Base-by-base conservation (phyloP, 306 rosid species). In the Begonia loranthoides region DNA sequence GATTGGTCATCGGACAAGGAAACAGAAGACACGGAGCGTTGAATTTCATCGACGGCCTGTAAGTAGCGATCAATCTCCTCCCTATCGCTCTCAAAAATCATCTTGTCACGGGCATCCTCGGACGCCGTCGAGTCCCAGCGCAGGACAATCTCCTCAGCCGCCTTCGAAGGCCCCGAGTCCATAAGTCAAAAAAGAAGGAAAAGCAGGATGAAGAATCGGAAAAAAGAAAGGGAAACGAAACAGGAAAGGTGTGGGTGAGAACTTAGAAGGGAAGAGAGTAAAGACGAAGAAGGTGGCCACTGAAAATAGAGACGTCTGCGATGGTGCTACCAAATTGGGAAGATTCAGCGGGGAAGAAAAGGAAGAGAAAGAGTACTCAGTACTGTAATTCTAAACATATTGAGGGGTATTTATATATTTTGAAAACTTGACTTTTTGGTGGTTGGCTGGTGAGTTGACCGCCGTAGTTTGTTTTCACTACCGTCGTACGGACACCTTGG, bases 101-200 rank as follows among this genome's bases (percentile, higher is more conserved):
- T 87, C 45, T 62, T 81, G 9, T 80, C 95, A 0, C 92, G 67
- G 1, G 83, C 78, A 1, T 92, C 96, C 54, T 87, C 96, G 10
- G 96, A 79, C 1, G 89, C 82, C 17, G 99, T 79, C 1, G 99
- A 87, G 76, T 87, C 99, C 99, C 99, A 92, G 39, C 87, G 79
- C 24, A 87, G 73, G 9, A 87, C 79, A 12, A 92, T 77, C 75
- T 74, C 69, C 82, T 86, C 93, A 22, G 99, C 93, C 54, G 73
- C 66, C 17, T 73, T 74, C 5, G 82, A 47, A 57, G 78, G 83
- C 62, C 74, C 70, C 15, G 79, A 58, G 45, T 49, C 52, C 52
- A 49, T 49, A 14, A 9, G 6, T 0, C 6, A 11, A n/a, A n/a
- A 1, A 2, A 43, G 6, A 43, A 11, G 15, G 15, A 43, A 2